Conservation (phyloP, 805 yeast genomes). For the Zygotorulaspora chibaensis region DNA sequence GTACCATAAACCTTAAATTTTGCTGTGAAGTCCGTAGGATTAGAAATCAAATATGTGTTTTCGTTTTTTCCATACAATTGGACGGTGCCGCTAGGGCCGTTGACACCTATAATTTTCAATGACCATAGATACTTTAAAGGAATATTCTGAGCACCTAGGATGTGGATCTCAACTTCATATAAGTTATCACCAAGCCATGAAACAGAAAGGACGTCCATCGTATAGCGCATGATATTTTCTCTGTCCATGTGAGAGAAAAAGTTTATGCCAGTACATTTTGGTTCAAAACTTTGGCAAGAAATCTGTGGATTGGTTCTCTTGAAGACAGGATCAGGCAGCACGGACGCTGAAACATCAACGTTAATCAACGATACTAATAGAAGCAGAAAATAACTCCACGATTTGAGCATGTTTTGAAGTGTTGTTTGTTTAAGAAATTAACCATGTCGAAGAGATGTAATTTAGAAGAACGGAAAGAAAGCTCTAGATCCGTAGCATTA, state of each 20-base stretch:
- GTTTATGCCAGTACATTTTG: conserved; percentile 15
- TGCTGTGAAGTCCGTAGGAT: conserved; percentile 30
- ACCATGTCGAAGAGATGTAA: no score
- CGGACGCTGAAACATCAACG: no score
- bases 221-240: conserved; percentile 12
- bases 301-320: no score
- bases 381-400: no score
- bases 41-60: conserved; percentile 17
- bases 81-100: conserved; percentile 26
- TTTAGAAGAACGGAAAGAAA: no score
- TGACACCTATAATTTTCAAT: conserved; percentile 29
- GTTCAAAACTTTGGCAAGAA: background rate
- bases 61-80: conserved; percentile 27
- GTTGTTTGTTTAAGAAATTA: no score
- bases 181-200: conserved; percentile 15
- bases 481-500: no score
- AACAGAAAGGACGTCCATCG: conserved; percentile 13
- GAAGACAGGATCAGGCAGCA: no score
- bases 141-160: conserved; percentile 15
- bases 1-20: conserved; percentile 26
- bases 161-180: conserved; percentile 16
- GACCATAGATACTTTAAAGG: conserved; percentile 12
- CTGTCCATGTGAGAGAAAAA: conserved; percentile 14
- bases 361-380: no score
- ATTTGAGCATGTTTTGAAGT: no score